Evolutionary conservation across 2,329 filamentous ascomycete species (phyloP), one percentile per base, ranked within the genome.

Genomic region (Cytospora schulzeri): DNA sequence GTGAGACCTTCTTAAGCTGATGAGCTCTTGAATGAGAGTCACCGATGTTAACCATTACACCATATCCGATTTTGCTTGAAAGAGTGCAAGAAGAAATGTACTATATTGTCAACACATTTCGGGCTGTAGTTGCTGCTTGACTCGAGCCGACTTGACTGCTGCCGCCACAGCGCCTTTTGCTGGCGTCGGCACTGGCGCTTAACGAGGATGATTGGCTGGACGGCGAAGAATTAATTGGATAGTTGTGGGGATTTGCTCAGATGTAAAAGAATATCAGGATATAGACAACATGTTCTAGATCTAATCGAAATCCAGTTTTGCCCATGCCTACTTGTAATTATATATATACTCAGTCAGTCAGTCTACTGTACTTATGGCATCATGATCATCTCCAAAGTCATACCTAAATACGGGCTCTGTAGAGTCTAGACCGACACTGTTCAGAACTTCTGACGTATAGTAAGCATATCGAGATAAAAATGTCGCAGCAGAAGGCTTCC

Each of bases 11-110:
- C 45, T n/a, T 22, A 19, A 48, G n/a, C 45, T 48, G 45, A 12
- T 48, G 45, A 48, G 45, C 45, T 24, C 45, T n/a, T 24, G 45
- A 45, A 48, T 60, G 58, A 60, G 58, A 60, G 58, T 60, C 57
- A 58, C 57, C n/a, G 57, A 58, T 58, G 57, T 58, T 58, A 58
- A 51, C 57, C 57, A 60, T 52, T 60, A 60, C 57, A 60, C 57
- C 57, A 60, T 60, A 60, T 60, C 57, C 57, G 57, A 60, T 35
- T 41, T 24, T 5, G n/a, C n/a, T 48, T 48, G 45, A 14, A 24
- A 24, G 3, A 12, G n/a, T 19, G n/a, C 19, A 2, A 19, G 24
- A 22, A 48, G 12, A 2, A 1, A 4, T 12, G 3, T 22, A 11
- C 19, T 48, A 48, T 48, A 12, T 11, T 12, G 45, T 48, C 19